Base-by-base conservation (phyloP, 768 basidiomycete genomes). In the Pleurotus eryngii region DNA sequence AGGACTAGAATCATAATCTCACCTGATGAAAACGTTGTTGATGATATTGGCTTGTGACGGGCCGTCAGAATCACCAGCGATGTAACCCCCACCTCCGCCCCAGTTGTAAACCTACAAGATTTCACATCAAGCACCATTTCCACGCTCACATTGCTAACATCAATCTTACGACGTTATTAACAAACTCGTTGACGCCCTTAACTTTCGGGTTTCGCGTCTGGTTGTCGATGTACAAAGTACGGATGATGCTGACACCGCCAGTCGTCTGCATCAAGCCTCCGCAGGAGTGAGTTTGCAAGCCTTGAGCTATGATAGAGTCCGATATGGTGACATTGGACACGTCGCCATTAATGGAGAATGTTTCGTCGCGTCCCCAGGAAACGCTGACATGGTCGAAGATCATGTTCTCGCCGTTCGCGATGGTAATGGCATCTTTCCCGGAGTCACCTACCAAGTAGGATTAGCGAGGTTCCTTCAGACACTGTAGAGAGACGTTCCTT, bases 271-370 rank as follows among this genome's bases (percentile, higher is more conserved):
- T 72, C 53, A 73, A 68, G 3, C 72, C 72, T 42, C 72, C 72
- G 53, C 68, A 69, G 7, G 70, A 71, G 57, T 73, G 72, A 14
- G 72, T 72, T 54, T 73, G 66, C 1, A 73, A 61, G 46, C 72
- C 72, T 57, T 73, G 72, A 4, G 72, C 68, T 39, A 73, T 73
- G 59, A 73, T 72, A n/a, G 67, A 71, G 54, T 73, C 70, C 17
- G 65, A 68, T 18, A 73, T 72, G 11, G 72, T 73, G 49, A 71
- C 51, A 53, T 73, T 73, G 9, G 72, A 64, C n/a, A 73, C 72
- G 49, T 71, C 70, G 3, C 72, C 72, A 39, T 70, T 72, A 57
- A 73, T 73, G 15, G 68, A 70, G 59, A 73, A 73, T 12, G 66
- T 70, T 55, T 72, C 71, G 58, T 73, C 71, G 7, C 71, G 67